phyloP scores from a whole-genome alignment of 148 eudicot species.

The Vaccinium vitisidaea region DNA sequence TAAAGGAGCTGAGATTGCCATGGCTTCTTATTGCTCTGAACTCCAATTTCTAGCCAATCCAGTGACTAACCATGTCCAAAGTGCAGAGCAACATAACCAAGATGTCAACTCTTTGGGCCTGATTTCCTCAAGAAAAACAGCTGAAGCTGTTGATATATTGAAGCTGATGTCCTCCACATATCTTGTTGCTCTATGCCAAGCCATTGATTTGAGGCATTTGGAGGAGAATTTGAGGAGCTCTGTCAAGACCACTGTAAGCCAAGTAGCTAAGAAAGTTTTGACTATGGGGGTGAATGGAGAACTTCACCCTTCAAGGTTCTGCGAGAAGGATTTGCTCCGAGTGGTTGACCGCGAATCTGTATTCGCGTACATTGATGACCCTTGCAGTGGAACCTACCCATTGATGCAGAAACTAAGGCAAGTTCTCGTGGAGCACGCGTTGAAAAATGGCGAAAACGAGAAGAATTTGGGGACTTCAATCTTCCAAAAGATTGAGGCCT shows the following conservation, averaged over 20 bases:
- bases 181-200: conserved; percentile 41
- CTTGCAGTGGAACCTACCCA: conserved; percentile 32
- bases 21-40: conserved; percentile 43
- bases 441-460: conserved; percentile 16
- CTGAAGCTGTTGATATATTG: conserved; percentile 34
- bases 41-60: conserved; percentile 37
- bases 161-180: conserved; percentile 42
- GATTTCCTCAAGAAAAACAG: conserved; percentile 35
- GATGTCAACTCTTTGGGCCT: conserved; percentile 43
- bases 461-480: conserved; percentile 23
- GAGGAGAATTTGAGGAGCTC: conserved; percentile 32
- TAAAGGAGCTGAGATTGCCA: conserved; percentile 47
- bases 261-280: conserved; percentile 26
- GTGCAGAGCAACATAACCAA: conserved; percentile 33
- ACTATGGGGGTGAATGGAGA: conserved; percentile 21
- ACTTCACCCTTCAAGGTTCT: conserved; percentile 33
- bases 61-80: conserved; percentile 34
- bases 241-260: conserved; percentile 37
- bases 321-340: conserved; percentile 29
- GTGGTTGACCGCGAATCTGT: conserved; percentile 36
- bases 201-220: conserved; percentile 38
- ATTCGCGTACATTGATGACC: conserved; percentile 36
- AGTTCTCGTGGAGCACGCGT: conserved; percentile 37
- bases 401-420: conserved; percentile 37
- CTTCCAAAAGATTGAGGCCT: conserved; percentile 33